These are phyloP conservation scores for Pichia paraexigua DNA, from an alignment of 805 yeast genomes.

Conservation along the genomic window DNA sequence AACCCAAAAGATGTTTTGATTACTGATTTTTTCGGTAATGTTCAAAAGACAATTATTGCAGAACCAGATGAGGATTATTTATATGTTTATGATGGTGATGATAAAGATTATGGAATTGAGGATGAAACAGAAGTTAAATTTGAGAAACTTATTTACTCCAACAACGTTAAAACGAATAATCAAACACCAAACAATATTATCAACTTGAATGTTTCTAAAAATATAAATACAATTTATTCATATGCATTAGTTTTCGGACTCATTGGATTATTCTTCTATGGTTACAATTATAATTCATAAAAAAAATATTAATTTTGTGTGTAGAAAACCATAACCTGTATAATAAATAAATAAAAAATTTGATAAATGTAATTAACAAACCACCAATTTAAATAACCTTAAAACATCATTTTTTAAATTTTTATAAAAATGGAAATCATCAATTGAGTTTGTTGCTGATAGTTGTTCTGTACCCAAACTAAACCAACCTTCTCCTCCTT, in stretches of 20 bases:
- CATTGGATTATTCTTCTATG: not conserved
- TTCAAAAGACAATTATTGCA: slow-evolving; percentile 63
- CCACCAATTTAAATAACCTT: slow-evolving; percentile 13
- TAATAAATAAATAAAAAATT: not conserved
- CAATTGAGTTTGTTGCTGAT: slow-evolving; percentile 10
- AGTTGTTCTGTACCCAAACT: slow-evolving; percentile 16
- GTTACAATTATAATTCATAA: not conserved
- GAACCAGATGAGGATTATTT: slow-evolving; percentile 7
- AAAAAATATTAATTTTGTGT: too few species aligned
- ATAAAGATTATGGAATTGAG: slow-evolving; percentile 36
- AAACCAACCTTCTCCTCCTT: slow-evolving; percentile 21
- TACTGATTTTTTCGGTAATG: slow-evolving; percentile 92
- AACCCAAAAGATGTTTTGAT: slow-evolving; percentile 60
- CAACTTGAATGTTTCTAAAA: not conserved
- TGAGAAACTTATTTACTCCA: not conserved
- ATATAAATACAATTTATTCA: not conserved
- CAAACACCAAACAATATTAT: slow-evolving; percentile 1
- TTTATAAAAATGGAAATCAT: slow-evolving; percentile 22
- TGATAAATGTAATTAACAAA: not conserved
- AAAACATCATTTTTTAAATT: slow-evolving; percentile 19
- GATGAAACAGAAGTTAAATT: not conserved
- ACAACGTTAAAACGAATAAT: not conserved
- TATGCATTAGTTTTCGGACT: not conserved
- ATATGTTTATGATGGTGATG: slow-evolving; percentile 23
- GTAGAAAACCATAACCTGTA: not conserved